Conservation (phyloP, 176 grass and related monocot genomes). For the Phoenix dactylifera region DNA sequence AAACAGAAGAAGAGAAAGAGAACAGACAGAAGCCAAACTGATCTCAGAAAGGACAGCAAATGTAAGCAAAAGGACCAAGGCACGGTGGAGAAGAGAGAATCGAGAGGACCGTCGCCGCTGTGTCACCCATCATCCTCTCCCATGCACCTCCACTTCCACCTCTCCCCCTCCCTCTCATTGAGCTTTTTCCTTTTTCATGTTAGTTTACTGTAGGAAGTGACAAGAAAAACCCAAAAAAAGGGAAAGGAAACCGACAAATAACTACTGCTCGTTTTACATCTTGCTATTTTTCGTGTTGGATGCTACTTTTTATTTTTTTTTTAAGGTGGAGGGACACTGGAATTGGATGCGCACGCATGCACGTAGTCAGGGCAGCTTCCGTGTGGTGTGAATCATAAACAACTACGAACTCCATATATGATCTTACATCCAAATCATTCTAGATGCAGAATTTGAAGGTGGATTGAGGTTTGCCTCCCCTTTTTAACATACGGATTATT, state of each 20-base stretch:
- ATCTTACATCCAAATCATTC: too few relatives aligned
- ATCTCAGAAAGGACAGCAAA: conserved; percentile 19
- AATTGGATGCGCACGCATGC: too few relatives aligned
- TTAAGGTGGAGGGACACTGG: background rate
- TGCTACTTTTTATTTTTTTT: background rate
- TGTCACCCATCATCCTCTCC: conserved; percentile 18
- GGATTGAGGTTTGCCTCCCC: too few relatives aligned
- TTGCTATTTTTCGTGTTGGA: background rate
- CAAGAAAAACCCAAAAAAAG: conserved; percentile 5
- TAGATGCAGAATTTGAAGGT: too few relatives aligned
- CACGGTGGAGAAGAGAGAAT: conserved; percentile 30
- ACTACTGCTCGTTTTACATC: background rate
- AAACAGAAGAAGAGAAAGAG: conserved; percentile 29
- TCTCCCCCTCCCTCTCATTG: conserved; percentile 7
- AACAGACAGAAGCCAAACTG: conserved; percentile 31
- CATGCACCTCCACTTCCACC: background rate
- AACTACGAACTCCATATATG: too few relatives aligned
- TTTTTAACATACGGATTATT: too few relatives aligned
- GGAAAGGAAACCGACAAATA: conserved; percentile 4
- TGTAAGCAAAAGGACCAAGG: conserved; percentile 23
- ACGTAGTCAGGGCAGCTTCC: too few relatives aligned
- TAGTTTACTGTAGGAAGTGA: conserved; percentile 21
- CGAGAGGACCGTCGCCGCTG: conserved; percentile 24
- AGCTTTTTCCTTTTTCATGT: conserved; percentile 17
- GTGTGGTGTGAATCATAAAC: too few relatives aligned